Conservation (phyloP, 495 filamentous ascomycete species). For the Aspergillus biplanus region DNA sequence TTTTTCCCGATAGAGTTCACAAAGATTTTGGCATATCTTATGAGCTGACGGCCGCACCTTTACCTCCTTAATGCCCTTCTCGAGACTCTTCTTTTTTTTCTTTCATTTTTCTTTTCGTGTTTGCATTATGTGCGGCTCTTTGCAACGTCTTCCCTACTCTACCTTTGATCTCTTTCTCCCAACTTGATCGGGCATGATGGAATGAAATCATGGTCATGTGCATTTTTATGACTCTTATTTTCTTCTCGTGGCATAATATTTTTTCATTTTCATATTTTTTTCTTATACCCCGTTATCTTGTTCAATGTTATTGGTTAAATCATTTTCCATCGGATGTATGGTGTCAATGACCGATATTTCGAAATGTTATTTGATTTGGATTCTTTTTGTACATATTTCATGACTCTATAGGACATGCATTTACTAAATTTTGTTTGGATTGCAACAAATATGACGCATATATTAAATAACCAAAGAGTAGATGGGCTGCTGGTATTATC, state of each 20-base stretch:
- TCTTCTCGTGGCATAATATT: constrained; percentile 17
- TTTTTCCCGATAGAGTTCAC: background rate
- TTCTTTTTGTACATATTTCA: background rate
- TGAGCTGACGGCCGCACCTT: background rate
- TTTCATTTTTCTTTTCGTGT: background rate
- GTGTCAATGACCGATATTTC: background rate
- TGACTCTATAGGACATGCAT: background rate
- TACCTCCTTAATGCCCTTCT: background rate
- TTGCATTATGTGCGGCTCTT: background rate
- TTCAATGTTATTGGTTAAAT: background rate
- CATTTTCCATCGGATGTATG: background rate
- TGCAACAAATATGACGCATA: too few species aligned
- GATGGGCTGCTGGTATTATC: too few species aligned
- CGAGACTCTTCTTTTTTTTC: background rate
- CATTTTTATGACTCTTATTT: constrained; percentile 9
- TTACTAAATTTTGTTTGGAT: too few species aligned
- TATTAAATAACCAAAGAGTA: too few species aligned
- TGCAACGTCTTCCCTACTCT: background rate
- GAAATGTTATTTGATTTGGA: background rate
- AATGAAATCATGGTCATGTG: background rate
- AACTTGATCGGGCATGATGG: background rate
- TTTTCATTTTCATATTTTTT: constrained; percentile 19
- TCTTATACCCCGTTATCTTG: constrained; percentile 15
- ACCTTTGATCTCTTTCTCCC: background rate
- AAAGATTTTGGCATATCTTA: background rate